Percentiles rank a stretch among this genome's conserved stretches.
Evolutionary conservation across 2,329 filamentous ascomycete species (phyloP).

Genomic region (Fusarium caatingaense): DNA sequence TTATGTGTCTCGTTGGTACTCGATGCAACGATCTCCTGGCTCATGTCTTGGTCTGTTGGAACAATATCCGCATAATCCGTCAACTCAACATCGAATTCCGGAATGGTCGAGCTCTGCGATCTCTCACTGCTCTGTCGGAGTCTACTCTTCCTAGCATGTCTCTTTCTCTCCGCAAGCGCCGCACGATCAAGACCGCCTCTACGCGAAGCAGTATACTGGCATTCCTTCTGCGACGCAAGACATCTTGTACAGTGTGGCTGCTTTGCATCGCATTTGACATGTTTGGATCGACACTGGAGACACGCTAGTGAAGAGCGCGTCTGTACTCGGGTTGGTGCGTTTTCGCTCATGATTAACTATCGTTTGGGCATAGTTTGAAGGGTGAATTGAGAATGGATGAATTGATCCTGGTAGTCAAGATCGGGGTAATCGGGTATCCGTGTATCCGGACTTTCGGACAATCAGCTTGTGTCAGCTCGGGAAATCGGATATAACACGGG

Average conservation of each 20-base stretch:
- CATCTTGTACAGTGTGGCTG: conserved; percentile 61
- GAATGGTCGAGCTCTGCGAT: rapidly evolving
- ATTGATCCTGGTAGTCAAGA: not conserved
- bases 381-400: not conserved
- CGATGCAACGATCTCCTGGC: rapidly evolving
- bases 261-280: conserved; percentile 65
- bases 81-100: not conserved
- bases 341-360: conserved; percentile 1
- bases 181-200: conserved; percentile 56
- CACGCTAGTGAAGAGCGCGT: conserved; percentile 56
- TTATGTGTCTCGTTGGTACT: rapidly evolving
- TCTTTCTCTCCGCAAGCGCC: conserved; percentile 46
- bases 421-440: conserved; percentile 14
- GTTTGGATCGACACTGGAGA: conserved; percentile 62
- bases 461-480: not conserved
- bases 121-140: rapidly evolving
- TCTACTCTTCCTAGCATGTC: conserved; percentile 23
- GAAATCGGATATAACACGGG: not conserved
- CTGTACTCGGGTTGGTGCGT: not conserved
- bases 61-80: not conserved
- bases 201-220: conserved; percentile 63
- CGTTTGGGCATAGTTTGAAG: not conserved
- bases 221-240: conserved; percentile 55
- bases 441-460: conserved; percentile 8
- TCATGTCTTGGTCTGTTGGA: too few relatives aligned